Conservation (phyloP, 345 rosid species). For the Rhodamnia argentea region DNA sequence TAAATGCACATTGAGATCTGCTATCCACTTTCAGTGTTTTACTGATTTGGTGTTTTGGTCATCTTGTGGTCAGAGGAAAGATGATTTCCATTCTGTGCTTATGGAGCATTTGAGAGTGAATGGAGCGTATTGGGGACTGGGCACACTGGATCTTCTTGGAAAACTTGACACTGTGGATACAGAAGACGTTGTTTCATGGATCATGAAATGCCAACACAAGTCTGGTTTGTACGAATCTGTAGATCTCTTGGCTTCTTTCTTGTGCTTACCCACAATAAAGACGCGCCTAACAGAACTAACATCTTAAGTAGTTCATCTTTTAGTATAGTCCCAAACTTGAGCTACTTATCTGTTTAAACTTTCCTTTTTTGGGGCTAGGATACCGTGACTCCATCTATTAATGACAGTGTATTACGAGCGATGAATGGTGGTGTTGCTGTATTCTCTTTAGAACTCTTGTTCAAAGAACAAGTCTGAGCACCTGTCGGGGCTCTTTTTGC, state of each 20-base stretch:
- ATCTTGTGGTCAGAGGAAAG: conserved; percentile 41
- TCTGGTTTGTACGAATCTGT: conserved; percentile 33
- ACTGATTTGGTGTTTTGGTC: neutral
- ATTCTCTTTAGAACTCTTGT: neutral
- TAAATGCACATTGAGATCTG: neutral
- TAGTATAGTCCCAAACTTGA: neutral
- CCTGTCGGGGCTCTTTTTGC: conserved; percentile 2
- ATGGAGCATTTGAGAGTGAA: conserved; percentile 90
- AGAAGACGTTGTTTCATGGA: conserved; percentile 63
- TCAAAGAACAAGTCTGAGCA: neutral
- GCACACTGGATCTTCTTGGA: conserved; percentile 63
- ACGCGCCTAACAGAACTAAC: neutral
- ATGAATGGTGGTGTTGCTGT: neutral
- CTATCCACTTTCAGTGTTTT: neutral
- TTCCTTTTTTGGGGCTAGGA: neutral
- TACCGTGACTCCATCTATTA: neutral
- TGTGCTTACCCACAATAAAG: neutral
- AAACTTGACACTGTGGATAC: conserved; percentile 51
- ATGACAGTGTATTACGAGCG: neutral
- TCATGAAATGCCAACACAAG: conserved; percentile 71
- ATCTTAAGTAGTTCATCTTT: neutral
- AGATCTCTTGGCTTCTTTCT: neutral
- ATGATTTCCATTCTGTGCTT: conserved; percentile 75
- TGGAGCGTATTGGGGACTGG: conserved; percentile 91
- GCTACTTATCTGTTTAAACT: neutral